These are phyloP conservation scores for Globisporangium polare DNA, from an alignment of 352 stramenopile genomes.

Conservation along the genomic window DNA sequence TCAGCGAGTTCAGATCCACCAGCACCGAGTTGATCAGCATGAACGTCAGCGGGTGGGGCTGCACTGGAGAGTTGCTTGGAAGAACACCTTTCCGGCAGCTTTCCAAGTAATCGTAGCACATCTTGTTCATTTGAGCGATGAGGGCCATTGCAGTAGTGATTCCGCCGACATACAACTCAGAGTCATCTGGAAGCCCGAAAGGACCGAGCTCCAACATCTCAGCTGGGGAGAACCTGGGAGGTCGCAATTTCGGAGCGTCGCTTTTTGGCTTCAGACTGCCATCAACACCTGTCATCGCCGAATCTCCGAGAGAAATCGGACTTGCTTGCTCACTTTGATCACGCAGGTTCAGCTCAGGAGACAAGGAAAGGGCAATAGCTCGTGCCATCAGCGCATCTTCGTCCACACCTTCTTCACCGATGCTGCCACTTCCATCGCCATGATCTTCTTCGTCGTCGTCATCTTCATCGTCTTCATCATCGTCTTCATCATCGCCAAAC, in stretches of 20 bases:
- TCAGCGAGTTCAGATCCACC: constrained; percentile 36
- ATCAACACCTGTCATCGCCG: constrained; percentile 14
- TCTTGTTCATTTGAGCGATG: constrained; percentile 56
- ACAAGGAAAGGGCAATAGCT: constrained; percentile 85
- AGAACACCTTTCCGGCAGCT: constrained; percentile 64
- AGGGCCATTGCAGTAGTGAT: constrained; percentile 48
- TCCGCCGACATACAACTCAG: constrained; percentile 38
- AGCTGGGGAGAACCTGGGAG: constrained; percentile 55
- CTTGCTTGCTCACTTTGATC: constrained; percentile 42
- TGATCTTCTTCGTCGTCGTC: constrained; percentile 57
- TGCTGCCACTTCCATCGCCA: constrained; percentile 39
- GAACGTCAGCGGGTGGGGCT: constrained; percentile 83
- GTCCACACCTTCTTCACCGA: constrained; percentile 69
- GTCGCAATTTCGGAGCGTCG: constrained; percentile 34
- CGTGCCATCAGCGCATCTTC: constrained; percentile 88
- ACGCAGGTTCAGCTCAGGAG: constrained; percentile 68
- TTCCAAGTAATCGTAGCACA: constrained; percentile 73
- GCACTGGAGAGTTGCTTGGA: constrained; percentile 55
- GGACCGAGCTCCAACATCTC: constrained; percentile 66
- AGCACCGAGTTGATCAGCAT: constrained; percentile 86
- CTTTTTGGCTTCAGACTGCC: constrained; percentile 7
- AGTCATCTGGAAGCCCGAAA: constrained; percentile 48
- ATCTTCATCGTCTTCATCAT: constrained; percentile 49
- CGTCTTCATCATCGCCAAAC: constrained; percentile 44
- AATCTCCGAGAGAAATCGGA: constrained; percentile 17